Evolutionary conservation across 1,284 basidiomycete genomes (phyloP).

Genomic region (Ganoderma multipileum): DNA sequence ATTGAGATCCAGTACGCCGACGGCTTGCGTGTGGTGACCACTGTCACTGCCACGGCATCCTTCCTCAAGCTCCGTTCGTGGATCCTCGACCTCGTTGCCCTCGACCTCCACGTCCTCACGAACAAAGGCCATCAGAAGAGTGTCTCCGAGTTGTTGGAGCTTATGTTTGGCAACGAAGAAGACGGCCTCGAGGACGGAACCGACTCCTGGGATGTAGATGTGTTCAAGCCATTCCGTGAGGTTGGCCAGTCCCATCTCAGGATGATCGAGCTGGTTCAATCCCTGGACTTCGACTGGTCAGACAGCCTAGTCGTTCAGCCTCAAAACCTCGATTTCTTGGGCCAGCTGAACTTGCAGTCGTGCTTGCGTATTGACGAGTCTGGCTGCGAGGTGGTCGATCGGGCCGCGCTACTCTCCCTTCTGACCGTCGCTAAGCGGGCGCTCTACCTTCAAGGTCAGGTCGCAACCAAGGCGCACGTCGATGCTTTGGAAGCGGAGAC

Average conservation of each 20-base stretch:
- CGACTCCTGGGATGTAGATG: constrained; percentile 54
- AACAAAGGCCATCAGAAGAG: constrained; percentile 78
- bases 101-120: constrained; percentile 90
- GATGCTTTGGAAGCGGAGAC: constrained; percentile 77
- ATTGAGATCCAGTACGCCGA: constrained; percentile 80
- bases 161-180: constrained; percentile 75
- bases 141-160: constrained; percentile 73
- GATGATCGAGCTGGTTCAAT: constrained; percentile 88
- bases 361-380: constrained; percentile 76
- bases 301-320: constrained; percentile 72
- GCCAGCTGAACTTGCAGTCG: constrained; percentile 74
- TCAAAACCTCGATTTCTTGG: constrained; percentile 72
- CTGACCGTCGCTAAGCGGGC: constrained; percentile 66
- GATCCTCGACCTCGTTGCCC: constrained; percentile 86
- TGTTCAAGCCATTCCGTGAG: constrained; percentile 67
- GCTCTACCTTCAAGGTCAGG: constrained; percentile 71
- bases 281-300: constrained; percentile 88
- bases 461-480: constrained; percentile 68
- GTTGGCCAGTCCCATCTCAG: constrained; percentile 83
- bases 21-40: constrained; percentile 76
- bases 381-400: constrained; percentile 86
- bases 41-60: constrained; percentile 75
- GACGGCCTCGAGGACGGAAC: constrained; percentile 48
- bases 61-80: constrained; percentile 87
- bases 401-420: constrained; percentile 70